phyloP scores from a whole-genome alignment of 2,329 filamentous ascomycete species.

The Exophiala alcalophila region DNA sequence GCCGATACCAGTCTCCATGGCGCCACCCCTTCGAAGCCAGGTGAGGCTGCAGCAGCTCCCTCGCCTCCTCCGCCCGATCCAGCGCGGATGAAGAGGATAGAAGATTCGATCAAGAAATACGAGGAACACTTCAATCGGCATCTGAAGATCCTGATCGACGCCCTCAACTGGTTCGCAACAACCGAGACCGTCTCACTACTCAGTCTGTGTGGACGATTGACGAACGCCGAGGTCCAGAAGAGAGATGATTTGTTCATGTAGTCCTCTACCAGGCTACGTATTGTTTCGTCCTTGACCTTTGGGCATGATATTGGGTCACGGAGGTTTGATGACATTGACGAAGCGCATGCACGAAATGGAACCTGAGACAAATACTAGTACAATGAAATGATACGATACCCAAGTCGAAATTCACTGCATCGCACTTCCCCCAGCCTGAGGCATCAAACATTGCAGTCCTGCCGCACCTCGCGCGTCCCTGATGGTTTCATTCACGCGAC shows the following conservation, averaged over 20 bases:
- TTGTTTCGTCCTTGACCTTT: too few species aligned
- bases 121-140: constrained; percentile 91
- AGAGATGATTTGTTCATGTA: constrained; percentile 27
- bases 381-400: too few species aligned
- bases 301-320: too few species aligned
- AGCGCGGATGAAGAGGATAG: constrained; percentile 67
- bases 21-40: constrained; percentile 16
- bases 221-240: constrained; percentile 31
- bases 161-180: constrained; percentile 91
- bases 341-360: too few species aligned
- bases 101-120: constrained; percentile 85
- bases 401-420: too few species aligned
- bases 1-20: constrained; percentile 61
- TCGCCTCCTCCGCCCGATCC: constrained; percentile 46
- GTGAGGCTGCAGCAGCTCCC: constrained; percentile 30
- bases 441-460: too few species aligned
- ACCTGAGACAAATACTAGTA: too few species aligned
- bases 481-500: too few species aligned
- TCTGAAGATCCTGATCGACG: constrained; percentile 89
- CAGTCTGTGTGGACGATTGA: constrained; percentile 78
- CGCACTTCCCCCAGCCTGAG: too few species aligned
- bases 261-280: background rate
- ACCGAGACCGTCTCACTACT: constrained; percentile 94
- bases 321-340: too few species aligned
- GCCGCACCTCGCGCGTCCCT: too few species aligned